Base-by-base conservation (phyloP, 2,329 filamentous ascomycete genomes). In the Aspergillus sergii region DNA sequence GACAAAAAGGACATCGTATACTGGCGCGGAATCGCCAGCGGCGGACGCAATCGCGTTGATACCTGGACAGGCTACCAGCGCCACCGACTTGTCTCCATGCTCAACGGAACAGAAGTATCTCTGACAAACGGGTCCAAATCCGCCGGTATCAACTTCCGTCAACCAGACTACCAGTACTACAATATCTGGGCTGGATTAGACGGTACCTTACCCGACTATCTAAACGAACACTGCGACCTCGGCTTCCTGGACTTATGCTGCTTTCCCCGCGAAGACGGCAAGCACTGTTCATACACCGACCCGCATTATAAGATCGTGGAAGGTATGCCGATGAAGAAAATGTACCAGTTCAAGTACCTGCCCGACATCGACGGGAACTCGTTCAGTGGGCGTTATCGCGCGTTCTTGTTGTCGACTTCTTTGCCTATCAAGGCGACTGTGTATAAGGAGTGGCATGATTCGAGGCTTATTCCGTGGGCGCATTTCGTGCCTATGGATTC, bases 401-500 rank as follows among this genome's bases (percentile, higher is more conserved):
- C 85, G 0, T 93, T 94, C 74, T 79, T 94, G 28, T 83, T 85
- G 39, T 91, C 87, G 34, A 91, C 87, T 2, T 89, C 86, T 19
- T 76, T 94, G 10, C 90, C 90, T 0, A 86, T 95, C 78, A 95
- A 94, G 79, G 87, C 89, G 7, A 93, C 91, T 0, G 81, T 94
- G 26, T 95, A 89, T 78, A 84, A 86, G 23, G 92, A 95, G 75
- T 95, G 91, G 92, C 91, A 94, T 72, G 91, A 94, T 73, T 85
- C 84, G 51, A 84, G 91, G 3, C 81, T 94, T 1, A 81, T 92
- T 2, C 84, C 90, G 0, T 95, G 92, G 91, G 87, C 88, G 71
- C 92, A 95, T 76, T 94, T 92, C 70, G 88, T 93, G 2, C 92
- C 92, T 19, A 88, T 94, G 85, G 90, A 93, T n/a, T 91, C 86